phyloP scores from a whole-genome alignment of 352 stramenopile genomes.

The Globisporangium iwayamae region DNA sequence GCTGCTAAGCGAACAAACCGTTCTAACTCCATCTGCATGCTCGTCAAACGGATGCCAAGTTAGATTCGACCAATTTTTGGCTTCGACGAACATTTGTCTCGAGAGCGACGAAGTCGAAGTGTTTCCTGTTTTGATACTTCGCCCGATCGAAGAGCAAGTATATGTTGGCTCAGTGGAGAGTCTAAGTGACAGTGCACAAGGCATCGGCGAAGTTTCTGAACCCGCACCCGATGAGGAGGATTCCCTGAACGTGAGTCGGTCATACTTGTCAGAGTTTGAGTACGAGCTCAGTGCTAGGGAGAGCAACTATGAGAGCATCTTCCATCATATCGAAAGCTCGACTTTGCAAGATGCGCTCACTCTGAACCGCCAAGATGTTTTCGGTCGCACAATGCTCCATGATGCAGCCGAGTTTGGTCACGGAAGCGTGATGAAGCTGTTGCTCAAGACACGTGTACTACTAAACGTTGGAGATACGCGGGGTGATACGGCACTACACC shows the following conservation, averaged over 20 bases:
- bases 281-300: conserved; percentile 48
- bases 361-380: conserved; percentile 48
- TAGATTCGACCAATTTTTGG: conserved; percentile 33
- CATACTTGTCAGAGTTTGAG: conserved; percentile 58
- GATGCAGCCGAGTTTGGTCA: conserved; percentile 57
- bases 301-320: conserved; percentile 59
- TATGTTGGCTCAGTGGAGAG: not conserved
- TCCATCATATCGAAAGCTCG: conserved; percentile 37
- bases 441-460: conserved; percentile 45
- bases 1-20: conserved; percentile 37
- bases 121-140: conserved; percentile 58
- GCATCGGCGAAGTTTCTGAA: not conserved
- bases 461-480: conserved; percentile 33
- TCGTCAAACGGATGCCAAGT: conserved; percentile 23
- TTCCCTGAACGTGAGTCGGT: conserved; percentile 20
- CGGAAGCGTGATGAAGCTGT: conserved; percentile 40
- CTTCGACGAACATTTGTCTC: conserved; percentile 44
- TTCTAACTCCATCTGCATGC: conserved; percentile 28
- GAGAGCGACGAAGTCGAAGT: conserved; percentile 62
- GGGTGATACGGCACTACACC: conserved; percentile 55
- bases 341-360: conserved; percentile 36
- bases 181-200: not conserved
- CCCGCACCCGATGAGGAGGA: not conserved
- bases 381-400: conserved; percentile 59
- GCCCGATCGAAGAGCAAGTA: conserved; percentile 29